These are phyloP conservation scores for Nicotiana obtusifolia DNA, from an alignment of 257 asterid genomes.

Conservation along the genomic window DNA sequence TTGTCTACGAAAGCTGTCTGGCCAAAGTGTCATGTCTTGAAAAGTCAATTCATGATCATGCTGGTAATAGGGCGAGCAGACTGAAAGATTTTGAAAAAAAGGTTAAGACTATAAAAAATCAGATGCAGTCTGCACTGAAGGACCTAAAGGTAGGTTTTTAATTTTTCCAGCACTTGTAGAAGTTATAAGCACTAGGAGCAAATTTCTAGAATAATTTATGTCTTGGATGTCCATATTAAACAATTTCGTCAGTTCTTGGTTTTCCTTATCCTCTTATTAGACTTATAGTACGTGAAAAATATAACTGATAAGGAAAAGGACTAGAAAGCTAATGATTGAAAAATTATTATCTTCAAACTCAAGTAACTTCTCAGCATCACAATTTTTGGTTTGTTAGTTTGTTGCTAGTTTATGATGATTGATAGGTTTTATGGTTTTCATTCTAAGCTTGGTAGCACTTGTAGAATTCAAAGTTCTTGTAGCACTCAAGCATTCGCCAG, in stretches of 20 bases:
- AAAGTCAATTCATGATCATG: slow-evolving; percentile 66
- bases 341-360: not conserved
- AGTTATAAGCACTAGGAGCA: not conserved
- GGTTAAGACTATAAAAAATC: slow-evolving; percentile 56
- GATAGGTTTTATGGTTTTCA: not conserved
- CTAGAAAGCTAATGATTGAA: not conserved
- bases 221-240: not conserved
- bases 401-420: not conserved
- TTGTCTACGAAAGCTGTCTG: slow-evolving; percentile 48
- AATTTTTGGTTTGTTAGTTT: not conserved
- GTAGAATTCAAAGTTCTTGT: not conserved
- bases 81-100: slow-evolving; percentile 82
- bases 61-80: slow-evolving; percentile 72
- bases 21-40: slow-evolving; percentile 73
- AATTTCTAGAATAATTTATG: not conserved
- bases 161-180: not conserved
- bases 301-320: not conserved
- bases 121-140: slow-evolving; percentile 72
- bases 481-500: not conserved
- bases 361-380: not conserved
- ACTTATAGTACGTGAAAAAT: not conserved
- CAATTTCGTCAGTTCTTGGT: not conserved
- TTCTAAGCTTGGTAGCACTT: not conserved
- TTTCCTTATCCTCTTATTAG: not conserved
- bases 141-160: slow-evolving; percentile 59